phyloP scores from a whole-genome alignment of 2,329 filamentous ascomycete genomes.

The Metarhizium anisopliae region DNA sequence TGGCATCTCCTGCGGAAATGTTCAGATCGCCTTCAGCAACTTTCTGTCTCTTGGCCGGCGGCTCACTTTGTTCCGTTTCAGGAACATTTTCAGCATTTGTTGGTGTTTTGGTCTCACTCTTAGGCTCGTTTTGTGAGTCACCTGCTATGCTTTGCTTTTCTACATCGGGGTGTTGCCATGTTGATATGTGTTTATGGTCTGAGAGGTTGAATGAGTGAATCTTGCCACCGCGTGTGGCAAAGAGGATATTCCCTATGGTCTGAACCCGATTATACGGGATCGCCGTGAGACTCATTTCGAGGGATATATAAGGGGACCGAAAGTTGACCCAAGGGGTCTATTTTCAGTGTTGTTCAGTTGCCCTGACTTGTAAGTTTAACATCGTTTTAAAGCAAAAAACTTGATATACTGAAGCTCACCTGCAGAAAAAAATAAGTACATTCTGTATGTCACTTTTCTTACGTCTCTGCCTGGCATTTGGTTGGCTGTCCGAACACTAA shows the following conservation, averaged over 20 bases:
- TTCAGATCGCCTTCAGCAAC: slow-evolving; percentile 14
- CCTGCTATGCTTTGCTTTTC: slow-evolving; percentile 22
- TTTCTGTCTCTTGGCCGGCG: slow-evolving; percentile 27
- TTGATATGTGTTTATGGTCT: slow-evolving; percentile 49
- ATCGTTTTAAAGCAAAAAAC: background rate
- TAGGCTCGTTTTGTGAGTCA: slow-evolving; percentile 9
- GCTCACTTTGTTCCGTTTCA: slow-evolving; percentile 18
- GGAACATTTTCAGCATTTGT: slow-evolving; percentile 8
- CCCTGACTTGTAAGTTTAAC: background rate
- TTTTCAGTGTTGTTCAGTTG: background rate
- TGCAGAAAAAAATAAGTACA: slow-evolving; percentile 24
- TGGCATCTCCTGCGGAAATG: background rate
- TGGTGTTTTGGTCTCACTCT: slow-evolving; percentile 3
- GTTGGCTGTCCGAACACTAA: background rate
- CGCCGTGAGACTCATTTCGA: slow-evolving; percentile 4
- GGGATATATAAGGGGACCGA: background rate
- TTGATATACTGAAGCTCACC: background rate
- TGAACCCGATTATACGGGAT: slow-evolving; percentile 59
- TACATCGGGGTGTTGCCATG: slow-evolving; percentile 48
- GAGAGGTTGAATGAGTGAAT: slow-evolving; percentile 58
- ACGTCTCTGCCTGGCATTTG: too few relatives aligned
- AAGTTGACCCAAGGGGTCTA: background rate
- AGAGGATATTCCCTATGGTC: slow-evolving; percentile 46
- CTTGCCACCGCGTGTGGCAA: slow-evolving; percentile 65
- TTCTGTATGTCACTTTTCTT: background rate